Conservation (phyloP, 495 filamentous ascomycete species). For the Penicillium ochrochloron region DNA sequence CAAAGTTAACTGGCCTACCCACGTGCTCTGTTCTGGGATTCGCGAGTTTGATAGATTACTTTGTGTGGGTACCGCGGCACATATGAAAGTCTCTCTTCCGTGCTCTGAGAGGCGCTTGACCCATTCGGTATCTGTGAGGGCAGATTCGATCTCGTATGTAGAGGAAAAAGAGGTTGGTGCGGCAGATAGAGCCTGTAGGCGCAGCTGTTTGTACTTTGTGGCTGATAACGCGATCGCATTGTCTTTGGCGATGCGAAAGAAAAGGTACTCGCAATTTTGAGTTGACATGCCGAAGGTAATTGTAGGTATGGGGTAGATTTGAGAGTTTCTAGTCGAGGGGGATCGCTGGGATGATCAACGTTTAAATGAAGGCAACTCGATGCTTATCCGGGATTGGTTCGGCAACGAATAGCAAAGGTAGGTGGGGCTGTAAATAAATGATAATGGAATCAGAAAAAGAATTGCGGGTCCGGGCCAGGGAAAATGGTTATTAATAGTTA, state of each 20-base stretch:
- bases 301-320: background rate
- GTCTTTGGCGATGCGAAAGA: background rate
- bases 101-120: constrained; percentile 23
- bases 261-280: background rate
- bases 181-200: constrained; percentile 22
- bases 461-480: too few species aligned
- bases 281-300: background rate
- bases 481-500: too few species aligned
- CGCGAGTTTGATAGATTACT: constrained; percentile 12
- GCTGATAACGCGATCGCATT: constrained; percentile 14
- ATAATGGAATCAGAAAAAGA: background rate
- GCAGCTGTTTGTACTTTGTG: constrained; percentile 35
- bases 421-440: background rate
- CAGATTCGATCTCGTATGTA: constrained; percentile 39
- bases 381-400: background rate
- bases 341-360: background rate
- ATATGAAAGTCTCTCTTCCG: constrained; percentile 35
- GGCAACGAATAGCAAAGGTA: background rate
- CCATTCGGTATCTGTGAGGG: constrained; percentile 36
- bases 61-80: constrained; percentile 29
- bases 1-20: constrained; percentile 43
- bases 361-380: background rate
- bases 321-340: background rate
- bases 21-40: constrained; percentile 16
- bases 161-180: constrained; percentile 39